Conservation (phyloP, 140 eudicot genomes). For the Ambrosia hybrid region DNA sequence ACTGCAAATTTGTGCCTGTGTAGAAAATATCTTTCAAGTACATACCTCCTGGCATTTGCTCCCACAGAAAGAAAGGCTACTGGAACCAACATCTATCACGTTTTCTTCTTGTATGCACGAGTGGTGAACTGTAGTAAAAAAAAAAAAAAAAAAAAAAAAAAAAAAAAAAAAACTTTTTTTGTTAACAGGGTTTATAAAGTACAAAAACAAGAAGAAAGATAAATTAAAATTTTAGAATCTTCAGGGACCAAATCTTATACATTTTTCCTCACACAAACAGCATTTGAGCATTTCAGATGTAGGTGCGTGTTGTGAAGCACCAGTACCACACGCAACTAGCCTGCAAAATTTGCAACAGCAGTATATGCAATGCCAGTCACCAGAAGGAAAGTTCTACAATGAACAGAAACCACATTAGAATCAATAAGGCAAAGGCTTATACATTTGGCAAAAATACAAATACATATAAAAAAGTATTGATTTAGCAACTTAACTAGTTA, state of each 20-base stretch:
- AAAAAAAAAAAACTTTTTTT: slow-evolving; percentile 4
- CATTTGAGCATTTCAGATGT: slow-evolving; percentile 47
- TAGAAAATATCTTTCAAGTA: neutral
- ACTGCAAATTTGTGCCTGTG: no score
- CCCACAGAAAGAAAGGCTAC: slow-evolving; percentile 63
- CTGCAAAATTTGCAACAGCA: slow-evolving; percentile 93
- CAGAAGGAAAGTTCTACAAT: slow-evolving; percentile 77
- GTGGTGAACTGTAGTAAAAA: slow-evolving; percentile 50
- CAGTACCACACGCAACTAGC: slow-evolving; percentile 22
- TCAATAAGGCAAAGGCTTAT: neutral
- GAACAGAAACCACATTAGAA: slow-evolving; percentile 27
- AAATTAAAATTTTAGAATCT: neutral
- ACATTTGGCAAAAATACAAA: neutral
- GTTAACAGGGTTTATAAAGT: neutral
- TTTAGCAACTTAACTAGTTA: neutral
- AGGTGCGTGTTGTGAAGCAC: no score
- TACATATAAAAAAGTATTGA: slow-evolving; percentile 24
- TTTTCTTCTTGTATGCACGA: slow-evolving; percentile 46
- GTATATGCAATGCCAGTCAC: slow-evolving; percentile 79
- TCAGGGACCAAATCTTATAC: slow-evolving; percentile 32
- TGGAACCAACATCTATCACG: slow-evolving; percentile 28
- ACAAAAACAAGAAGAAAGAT: neutral
- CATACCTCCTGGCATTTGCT: slow-evolving; percentile 77
- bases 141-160: no score
- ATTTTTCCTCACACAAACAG: slow-evolving; percentile 84